Evolutionary conservation across 305 asterid species (phyloP).

Genomic region (Solanum aculeatissimum): DNA sequence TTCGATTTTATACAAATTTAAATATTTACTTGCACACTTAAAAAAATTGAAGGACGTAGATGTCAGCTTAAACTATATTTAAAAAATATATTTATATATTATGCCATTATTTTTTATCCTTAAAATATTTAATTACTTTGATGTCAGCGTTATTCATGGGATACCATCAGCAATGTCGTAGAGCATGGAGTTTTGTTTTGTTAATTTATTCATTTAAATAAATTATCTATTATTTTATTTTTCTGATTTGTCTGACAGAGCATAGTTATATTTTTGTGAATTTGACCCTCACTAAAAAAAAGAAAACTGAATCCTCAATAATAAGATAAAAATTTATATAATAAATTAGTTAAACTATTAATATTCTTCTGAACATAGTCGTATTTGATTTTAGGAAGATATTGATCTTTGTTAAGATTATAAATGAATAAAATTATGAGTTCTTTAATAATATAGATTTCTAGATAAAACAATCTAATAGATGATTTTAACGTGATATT

Average conservation of each 20-base stretch:
- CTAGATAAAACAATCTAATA: too few relatives aligned
- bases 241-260: neutral
- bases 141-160: neutral
- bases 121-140: neutral
- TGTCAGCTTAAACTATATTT: too few relatives aligned
- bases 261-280: neutral
- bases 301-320: neutral
- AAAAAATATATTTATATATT: too few relatives aligned
- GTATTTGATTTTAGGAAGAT: neutral
- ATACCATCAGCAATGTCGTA: neutral
- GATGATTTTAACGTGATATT: too few relatives aligned
- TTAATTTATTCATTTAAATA: neutral
- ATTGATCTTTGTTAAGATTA: too few relatives aligned
- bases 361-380: neutral
- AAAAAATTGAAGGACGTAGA: too few relatives aligned
- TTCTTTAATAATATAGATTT: too few relatives aligned
- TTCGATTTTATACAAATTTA: too few relatives aligned
- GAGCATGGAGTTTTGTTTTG: neutral
- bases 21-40: too few relatives aligned
- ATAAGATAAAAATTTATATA: neutral
- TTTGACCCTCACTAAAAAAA: too few relatives aligned
- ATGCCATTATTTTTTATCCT: neutral
- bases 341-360: neutral
- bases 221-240: neutral
- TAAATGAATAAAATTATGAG: too few relatives aligned